Base-by-base conservation (phyloP, 2,329 filamentous ascomycete genomes). In the Exutisphaerella laricina region DNA sequence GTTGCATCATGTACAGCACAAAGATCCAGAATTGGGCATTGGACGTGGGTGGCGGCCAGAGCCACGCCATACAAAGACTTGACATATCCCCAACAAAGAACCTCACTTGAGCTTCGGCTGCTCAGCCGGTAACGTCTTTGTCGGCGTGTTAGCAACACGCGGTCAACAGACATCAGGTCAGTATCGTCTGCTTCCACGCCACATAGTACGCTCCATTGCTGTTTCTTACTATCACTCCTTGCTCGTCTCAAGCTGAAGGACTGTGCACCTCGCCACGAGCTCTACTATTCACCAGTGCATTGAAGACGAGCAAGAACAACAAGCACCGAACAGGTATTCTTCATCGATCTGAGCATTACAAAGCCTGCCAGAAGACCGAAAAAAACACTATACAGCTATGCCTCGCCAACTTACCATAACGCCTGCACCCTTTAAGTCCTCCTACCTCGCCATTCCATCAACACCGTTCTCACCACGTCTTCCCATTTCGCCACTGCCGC, bases 391-490 rank as follows among this genome's bases (percentile, higher is more conserved):
- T n/a, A n/a, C n/a, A n/a, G n/a, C 38, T 10, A 62, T 61, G 57
- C 59, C 58, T 35, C 52, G 50, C 28, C 53, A 53, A 35, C 49
- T 61, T 18, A 58, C 53, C 7, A 66, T 70, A 38, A 56, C 58
- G 13, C 58, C 67, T 4, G 50, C 61, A 1, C 67, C 68, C 5
- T 71, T 66, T 59, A 67, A 65, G 51, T 60, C 68, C 28, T 70
- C 70, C 4, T 46, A 56, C 8, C 67, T 72, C 22, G 58, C 68
- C 17, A 66, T 69, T 21, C 69, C 69, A 6, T 64, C 67, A 0
- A 70, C 69, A 0, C 68, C 70, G 1, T 71, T 68, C 58, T 67
- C 68, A 1, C 41, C 52, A 2, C 37, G 35, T 37, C 48, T 56
- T 12, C 55, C 54, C n/a, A 43, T 51, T 38, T 52, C 47, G 9